Evolutionary conservation across 768 basidiomycete genomes (phyloP).

Genomic region (Boletus barrowsii): DNA sequence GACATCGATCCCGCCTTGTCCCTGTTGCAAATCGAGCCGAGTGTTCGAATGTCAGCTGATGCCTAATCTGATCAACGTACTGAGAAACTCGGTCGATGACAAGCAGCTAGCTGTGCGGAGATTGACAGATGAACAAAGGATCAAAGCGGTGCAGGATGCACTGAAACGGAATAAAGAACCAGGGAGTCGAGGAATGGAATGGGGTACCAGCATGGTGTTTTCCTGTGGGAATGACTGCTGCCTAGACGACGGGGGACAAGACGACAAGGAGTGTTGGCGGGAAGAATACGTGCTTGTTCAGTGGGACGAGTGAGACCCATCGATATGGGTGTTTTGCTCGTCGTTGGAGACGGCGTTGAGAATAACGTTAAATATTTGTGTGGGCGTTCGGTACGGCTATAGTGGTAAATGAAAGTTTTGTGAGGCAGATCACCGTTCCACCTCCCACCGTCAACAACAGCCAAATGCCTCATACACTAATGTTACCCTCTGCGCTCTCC

Average conservation of each 20-base stretch:
- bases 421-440: conserved; percentile 20
- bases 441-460: conserved; percentile 13
- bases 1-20: conserved; percentile 58
- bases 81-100: conserved; percentile 37
- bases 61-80: conserved; percentile 86
- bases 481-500: conserved; percentile 17
- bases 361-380: conserved; percentile 23
- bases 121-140: conserved; percentile 65
- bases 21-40: conserved; percentile 60
- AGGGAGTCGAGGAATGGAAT: conserved; percentile 76
- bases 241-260: conserved; percentile 38
- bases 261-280: conserved; percentile 51
- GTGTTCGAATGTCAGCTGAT: conserved; percentile 94
- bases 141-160: conserved; percentile 53
- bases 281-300: conserved; percentile 77
- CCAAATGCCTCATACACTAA: conserved; percentile 25
- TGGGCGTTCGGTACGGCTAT: conserved; percentile 2
- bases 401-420: conserved; percentile 10
- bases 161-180: conserved; percentile 46
- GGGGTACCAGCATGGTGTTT: conserved; percentile 91
- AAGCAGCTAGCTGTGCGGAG: conserved; percentile 29
- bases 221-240: conserved; percentile 83
- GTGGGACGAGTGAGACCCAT: conserved; percentile 55
- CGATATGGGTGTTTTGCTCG: too few relatives aligned
- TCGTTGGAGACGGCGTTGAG: too few relatives aligned